These are phyloP conservation scores for Castanea crenata DNA, from an alignment of 306 rosid genomes.

Conservation along the genomic window DNA sequence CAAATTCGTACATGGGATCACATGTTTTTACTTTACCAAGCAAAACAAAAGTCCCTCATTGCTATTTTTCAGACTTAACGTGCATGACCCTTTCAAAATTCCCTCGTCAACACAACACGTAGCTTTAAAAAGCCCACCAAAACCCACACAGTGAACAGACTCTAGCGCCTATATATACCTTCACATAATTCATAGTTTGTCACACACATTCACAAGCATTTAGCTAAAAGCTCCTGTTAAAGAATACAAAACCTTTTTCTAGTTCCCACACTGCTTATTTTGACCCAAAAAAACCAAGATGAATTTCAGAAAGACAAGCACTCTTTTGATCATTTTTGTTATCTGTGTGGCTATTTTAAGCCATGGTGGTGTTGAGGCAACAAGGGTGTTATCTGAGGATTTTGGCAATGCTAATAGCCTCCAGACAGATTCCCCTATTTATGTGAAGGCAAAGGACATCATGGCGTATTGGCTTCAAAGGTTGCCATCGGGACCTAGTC, in stretches of 20 bases:
- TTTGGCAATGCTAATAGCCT: conserved; percentile 24
- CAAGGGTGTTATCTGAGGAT: conserved; percentile 30
- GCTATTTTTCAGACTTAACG: not conserved
- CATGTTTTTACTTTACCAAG: not conserved
- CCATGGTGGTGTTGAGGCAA: conserved; percentile 21
- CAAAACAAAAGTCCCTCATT: not conserved
- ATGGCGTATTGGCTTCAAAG: conserved; percentile 34
- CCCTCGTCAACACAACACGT: conserved; percentile 9
- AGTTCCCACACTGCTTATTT: too few relatives aligned
- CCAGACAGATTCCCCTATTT: conserved; percentile 13
- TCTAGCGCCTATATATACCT: conserved; percentile 10
- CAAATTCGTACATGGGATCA: not conserved
- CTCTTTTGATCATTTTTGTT: too few relatives aligned
- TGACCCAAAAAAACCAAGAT: too few relatives aligned
- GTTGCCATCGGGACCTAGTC: conserved; percentile 36
- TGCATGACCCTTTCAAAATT: not conserved
- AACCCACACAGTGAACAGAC: not conserved
- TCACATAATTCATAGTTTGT: not conserved
- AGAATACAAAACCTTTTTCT: too few relatives aligned
- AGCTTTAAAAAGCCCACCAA: not conserved
- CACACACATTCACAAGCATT: not conserved
- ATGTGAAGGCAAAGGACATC: conserved; percentile 22
- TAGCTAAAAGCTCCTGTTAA: not conserved
- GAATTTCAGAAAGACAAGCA: not conserved
- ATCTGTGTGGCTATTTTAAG: not conserved